These are phyloP conservation scores for Sclerotiophoma versabilis DNA, from an alignment of 2,329 filamentous ascomycete genomes.

Conservation along the genomic window DNA sequence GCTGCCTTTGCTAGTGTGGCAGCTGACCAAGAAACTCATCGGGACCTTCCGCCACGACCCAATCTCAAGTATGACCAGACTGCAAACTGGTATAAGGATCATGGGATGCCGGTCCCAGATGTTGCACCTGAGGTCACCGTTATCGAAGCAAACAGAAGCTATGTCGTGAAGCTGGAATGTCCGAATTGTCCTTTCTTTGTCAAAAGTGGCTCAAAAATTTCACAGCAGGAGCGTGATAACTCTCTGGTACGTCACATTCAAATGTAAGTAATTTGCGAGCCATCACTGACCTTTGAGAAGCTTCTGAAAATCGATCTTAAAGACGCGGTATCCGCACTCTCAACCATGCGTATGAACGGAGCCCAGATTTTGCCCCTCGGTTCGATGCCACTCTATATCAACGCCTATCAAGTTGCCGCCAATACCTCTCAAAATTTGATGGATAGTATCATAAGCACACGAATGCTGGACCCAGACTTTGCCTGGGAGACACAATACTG, in stretches of 20 bases:
- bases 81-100: conserved; percentile 14
- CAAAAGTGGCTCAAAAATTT: conserved; percentile 6
- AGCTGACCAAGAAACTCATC: conserved; percentile 6
- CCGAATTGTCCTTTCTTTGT: conserved; percentile 35
- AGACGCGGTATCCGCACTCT: not conserved
- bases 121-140: conserved; percentile 26
- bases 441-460: conserved; percentile 5
- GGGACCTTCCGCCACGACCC: not conserved
- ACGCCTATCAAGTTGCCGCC: conserved; percentile 30
- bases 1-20: conserved; percentile 16
- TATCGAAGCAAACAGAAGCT: conserved; percentile 30
- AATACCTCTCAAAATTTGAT: conserved; percentile 23
- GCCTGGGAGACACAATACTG: conserved; percentile 22
- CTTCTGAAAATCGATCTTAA: conserved; percentile 35
- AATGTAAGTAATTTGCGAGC: not conserved
- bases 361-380: conserved; percentile 30
- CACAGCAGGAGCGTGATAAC: conserved; percentile 32
- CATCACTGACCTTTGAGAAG: conserved; percentile 17
- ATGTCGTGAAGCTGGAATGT: conserved; percentile 40
- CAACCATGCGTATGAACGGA: conserved; percentile 32
- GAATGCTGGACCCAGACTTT: conserved; percentile 18
- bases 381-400: conserved; percentile 31
- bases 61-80: conserved; percentile 25
- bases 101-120: not conserved
- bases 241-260: conserved; percentile 29